Evolutionary conservation across 129 eudicot species (phyloP), one percentile per base, ranked within the genome.

Genomic region (Scalesia atractyloides): DNA sequence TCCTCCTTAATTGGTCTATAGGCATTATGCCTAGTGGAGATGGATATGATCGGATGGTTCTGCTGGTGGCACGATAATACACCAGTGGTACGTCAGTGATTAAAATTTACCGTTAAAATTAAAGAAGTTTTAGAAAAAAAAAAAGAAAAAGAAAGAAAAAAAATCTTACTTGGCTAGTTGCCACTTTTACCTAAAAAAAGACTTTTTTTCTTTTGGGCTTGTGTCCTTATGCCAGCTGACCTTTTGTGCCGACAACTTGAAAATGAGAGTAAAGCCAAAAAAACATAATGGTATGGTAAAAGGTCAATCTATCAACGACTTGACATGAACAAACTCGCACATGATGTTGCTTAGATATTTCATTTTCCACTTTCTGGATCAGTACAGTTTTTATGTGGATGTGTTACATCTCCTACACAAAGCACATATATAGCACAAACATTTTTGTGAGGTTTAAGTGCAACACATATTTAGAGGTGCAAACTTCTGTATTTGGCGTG

Each of bases 211-310:
- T 46, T 60, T 16, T 15, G 9, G 41, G 4, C 22, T 41, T n/a
- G 48, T 47, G 61, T 72, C 54, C 24, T 33, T 59, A 11, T 33
- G 16, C 50, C 41, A 49, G n/a, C 62, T 62, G 64, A 74, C 72
- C 64, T 74, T 51, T 74, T 11, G n/a, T 73, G 78, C 78, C 71
- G 71, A 73, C 79, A 74, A 74, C 30, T 34, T 12, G 14, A 58
- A 56, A 24, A 58, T 58, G n/a, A 39, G 2, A 18, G 15, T 52
- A 65, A 56, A 52, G 51, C 52, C 72, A 74, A 39, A 51, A 50
- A 37, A 64, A 1, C 34, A 24, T 16, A 7, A 7, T 16, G 12
- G 59, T 22, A 15, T 9, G 17, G 30, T 51, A 51, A 10, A 64
- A 64, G 41, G 51, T 39, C 53, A 39, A 63, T 49, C 53, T 41